Evolutionary conservation across 345 rosid species (phyloP).

Genomic region (Cardamine resedifolia): DNA sequence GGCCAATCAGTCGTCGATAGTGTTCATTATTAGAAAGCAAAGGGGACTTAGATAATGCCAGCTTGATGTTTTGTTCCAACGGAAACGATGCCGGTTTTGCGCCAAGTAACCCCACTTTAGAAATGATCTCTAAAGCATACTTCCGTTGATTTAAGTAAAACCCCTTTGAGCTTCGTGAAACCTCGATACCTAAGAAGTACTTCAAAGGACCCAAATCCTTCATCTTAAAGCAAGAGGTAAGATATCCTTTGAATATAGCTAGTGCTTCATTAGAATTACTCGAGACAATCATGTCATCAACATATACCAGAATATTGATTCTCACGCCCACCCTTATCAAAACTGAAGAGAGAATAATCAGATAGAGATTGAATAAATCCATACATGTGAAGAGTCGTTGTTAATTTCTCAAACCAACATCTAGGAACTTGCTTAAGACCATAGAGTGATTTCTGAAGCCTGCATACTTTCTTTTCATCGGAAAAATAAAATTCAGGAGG

Average conservation of each 20-base stretch:
- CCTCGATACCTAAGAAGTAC: background rate
- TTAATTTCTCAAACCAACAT: background rate
- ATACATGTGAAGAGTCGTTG: background rate
- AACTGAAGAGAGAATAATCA: background rate
- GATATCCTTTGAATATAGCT: background rate
- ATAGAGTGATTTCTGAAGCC: background rate
- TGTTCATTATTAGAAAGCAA: background rate
- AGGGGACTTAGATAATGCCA: background rate
- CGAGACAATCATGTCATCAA: background rate
- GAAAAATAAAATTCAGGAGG: no score
- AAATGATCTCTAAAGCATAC: background rate
- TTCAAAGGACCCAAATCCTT: background rate
- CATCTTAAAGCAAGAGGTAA: background rate
- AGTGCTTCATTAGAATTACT: background rate
- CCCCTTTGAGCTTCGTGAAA: background rate
- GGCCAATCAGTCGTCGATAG: background rate
- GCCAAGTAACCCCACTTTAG: rapidly evolving
- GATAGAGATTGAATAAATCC: background rate
- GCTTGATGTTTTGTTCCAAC: background rate
- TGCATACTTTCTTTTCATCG: background rate
- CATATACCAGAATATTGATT: background rate
- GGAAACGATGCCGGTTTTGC: background rate
- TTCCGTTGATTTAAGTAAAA: background rate
- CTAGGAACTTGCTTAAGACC: background rate
- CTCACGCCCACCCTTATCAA: background rate